phyloP scores from a whole-genome alignment of 495 filamentous ascomycete species.

The Aspergillus nanangensis region DNA sequence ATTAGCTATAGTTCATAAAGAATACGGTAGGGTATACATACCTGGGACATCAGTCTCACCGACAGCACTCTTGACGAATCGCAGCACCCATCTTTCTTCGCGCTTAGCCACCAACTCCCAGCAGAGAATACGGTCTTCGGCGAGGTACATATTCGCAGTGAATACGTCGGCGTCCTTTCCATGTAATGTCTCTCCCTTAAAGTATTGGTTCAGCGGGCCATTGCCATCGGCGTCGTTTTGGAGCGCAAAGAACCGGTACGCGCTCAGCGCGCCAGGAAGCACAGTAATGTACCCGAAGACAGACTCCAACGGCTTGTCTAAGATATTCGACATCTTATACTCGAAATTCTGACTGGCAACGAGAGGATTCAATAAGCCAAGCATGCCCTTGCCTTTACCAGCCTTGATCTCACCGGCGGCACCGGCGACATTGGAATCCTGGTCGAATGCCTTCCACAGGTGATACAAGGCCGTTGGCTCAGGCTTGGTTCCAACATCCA shows the following conservation, averaged over 20 bases:
- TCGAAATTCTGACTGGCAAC: slow-evolving; percentile 98
- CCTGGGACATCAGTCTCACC: slow-evolving; percentile 97
- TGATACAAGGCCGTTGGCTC: slow-evolving; percentile 88
- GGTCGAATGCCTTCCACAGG: slow-evolving; percentile 98
- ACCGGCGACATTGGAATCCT: slow-evolving; percentile 92
- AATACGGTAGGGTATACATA: slow-evolving; percentile 33
- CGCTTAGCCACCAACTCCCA: slow-evolving; percentile 98
- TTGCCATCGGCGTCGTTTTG: slow-evolving; percentile 97
- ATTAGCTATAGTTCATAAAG: not conserved
- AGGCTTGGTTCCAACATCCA: slow-evolving; percentile 93
- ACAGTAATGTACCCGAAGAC: slow-evolving; percentile 99
- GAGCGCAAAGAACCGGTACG: slow-evolving; percentile 93
- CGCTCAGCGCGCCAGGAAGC: slow-evolving; percentile 87
- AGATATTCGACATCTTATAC: slow-evolving; percentile 99
- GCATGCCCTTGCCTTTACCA: slow-evolving; percentile 79
- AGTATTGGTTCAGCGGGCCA: slow-evolving; percentile 95
- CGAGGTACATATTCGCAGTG: slow-evolving; percentile 98
- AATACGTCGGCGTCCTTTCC: slow-evolving; percentile 98
- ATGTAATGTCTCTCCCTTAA: slow-evolving; percentile 97
- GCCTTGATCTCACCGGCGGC: slow-evolving; percentile 97
- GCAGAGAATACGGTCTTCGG: slow-evolving; percentile 97
- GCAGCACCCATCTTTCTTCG: slow-evolving; percentile 92
- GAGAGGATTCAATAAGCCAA: slow-evolving; percentile 86
- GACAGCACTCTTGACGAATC: slow-evolving; percentile 92
- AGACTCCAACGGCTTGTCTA: slow-evolving; percentile 94